A percentile compares a stretch with the other conserved stretches of the same genome.
These are phyloP conservation scores for Sugiyamaella mastotermitis DNA, from an alignment of 805 yeast species.

Conservation along the genomic window DNA sequence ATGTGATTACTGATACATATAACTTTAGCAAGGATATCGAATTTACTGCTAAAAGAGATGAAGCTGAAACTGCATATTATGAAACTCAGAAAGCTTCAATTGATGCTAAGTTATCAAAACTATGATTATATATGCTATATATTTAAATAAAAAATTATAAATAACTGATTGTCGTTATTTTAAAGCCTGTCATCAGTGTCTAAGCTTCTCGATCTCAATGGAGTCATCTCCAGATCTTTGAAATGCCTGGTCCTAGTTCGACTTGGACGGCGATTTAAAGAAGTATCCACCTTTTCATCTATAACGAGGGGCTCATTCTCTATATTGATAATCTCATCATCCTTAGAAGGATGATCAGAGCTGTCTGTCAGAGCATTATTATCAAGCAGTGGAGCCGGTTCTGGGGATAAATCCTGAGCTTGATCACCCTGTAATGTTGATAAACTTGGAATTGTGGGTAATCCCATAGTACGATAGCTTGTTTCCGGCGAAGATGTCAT, in stretches of 20 bases:
- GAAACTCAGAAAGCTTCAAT: conserved; percentile 6
- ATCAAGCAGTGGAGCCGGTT: too few species aligned
- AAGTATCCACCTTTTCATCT: too few species aligned
- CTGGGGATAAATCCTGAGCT: too few species aligned
- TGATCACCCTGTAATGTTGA: too few species aligned
- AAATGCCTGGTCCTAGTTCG: conserved; percentile 15
- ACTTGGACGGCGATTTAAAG: conserved; percentile 19
- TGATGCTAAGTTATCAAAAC: conserved; percentile 13
- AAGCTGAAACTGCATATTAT: conserved; percentile 17
- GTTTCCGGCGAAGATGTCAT: too few species aligned
- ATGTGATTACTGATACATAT: conserved; percentile 23
- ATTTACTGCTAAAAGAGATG: conserved; percentile 2
- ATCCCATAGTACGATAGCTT: too few species aligned
- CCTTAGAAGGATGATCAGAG: too few species aligned
- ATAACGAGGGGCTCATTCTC: too few species aligned
- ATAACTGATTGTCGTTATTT: neutral
- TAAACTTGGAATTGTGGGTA: too few species aligned
- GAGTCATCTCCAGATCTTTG: conserved; percentile 20
- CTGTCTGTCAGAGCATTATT: too few species aligned
- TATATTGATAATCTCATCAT: too few species aligned
- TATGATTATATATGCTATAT: conserved; percentile 7
- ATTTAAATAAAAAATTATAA: neutral
- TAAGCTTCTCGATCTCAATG: conserved; percentile 17
- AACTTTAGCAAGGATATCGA: conserved; percentile 15
- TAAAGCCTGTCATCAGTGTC: conserved; percentile 19